Percentiles rank a stretch among this genome's conserved stretches.
Conservation (phyloP, 768 basidiomycete genomes). For the Crassisporium funariophilum region DNA sequence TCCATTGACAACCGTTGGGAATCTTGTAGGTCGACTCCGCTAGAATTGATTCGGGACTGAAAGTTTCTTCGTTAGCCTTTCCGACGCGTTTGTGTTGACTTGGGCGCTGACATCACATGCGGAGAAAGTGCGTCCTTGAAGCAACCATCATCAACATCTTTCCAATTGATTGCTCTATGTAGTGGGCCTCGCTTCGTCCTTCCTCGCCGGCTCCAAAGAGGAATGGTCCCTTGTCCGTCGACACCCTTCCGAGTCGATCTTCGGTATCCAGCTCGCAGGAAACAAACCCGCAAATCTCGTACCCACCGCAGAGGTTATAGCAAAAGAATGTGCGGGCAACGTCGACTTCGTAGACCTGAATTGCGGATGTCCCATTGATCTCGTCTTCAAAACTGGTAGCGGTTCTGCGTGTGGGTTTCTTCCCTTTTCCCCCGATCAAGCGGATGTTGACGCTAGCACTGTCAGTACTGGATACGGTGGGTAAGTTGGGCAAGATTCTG, state of each 20-base stretch:
- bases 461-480: slow-evolving; percentile 82
- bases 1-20: slow-evolving; percentile 94
- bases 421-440: slow-evolving; percentile 1
- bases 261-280: slow-evolving; percentile 93
- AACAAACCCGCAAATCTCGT: slow-evolving; percentile 80
- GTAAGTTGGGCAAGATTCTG: slow-evolving; percentile 83
- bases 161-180: slow-evolving; percentile 1
- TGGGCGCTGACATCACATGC: slow-evolving; percentile 93
- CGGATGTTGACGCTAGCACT: slow-evolving; percentile 2
- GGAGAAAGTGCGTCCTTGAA: slow-evolving; percentile 80
- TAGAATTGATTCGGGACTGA: not conserved
- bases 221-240: slow-evolving; percentile 94
- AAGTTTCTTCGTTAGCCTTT: slow-evolving; percentile 65
- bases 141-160: not conserved
- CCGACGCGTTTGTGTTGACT: slow-evolving; percentile 81
- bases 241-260: slow-evolving; percentile 83
- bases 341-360: slow-evolving; percentile 96
- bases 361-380: slow-evolving; percentile 96
- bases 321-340: slow-evolving; percentile 60
- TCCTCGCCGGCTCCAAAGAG: slow-evolving; percentile 84
- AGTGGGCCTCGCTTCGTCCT: slow-evolving; percentile 95
- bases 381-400: slow-evolving; percentile 90
- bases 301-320: slow-evolving; percentile 80
- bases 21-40: slow-evolving; percentile 59
- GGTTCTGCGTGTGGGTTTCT: slow-evolving; percentile 78